Base-by-base conservation (phyloP, 2,329 filamentous ascomycete species). In the Curvularia spicifera region DNA sequence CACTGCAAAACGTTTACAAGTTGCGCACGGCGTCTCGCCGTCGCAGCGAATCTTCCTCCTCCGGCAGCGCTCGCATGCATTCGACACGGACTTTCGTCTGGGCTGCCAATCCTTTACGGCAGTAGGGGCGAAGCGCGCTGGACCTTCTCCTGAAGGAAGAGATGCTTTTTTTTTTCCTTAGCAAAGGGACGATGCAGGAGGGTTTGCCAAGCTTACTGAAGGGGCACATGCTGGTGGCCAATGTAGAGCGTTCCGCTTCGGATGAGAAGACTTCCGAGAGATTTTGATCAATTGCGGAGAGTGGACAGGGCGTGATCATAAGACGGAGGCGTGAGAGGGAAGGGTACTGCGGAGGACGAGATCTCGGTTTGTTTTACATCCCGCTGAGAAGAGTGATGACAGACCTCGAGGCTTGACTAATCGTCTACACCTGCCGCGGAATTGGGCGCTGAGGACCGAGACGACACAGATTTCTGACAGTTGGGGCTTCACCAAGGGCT, bases 1-100 rank as follows among this genome's bases (percentile, higher is more conserved):
- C 58, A 76, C 65, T 51, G 71, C 72, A 61, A 76, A 76, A n/a
- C 74, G 66, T 56, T 71, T 75, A 58, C 74, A 76, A 29, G 74
- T 76, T 31, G 71, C 65, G 51, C 74, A 76, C 2, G 74, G 74
- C 22, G 71, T 74, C 46, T 75, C 70, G 46, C 74, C 74, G 49
- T 76, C 74, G 51, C 74, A 76, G 33, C 71, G 66, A 22, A 76
- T 76, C 61, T 76, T 76, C 52, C 74, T 61, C 29, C 74, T 63
- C 28, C 74, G 65, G 58, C 74, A 76, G 20, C 74, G 61, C 59
- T 76, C 74, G 57, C 74, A 76, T 15, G 74, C 74, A 55, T 76
- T 76, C 42, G 73, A 74, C 9, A 76, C 74, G 6, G 73, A 75
- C 64, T 76, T 76, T 33, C 72, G 58, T 26, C 74, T 56, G 1